Conservation (phyloP, 495 filamentous ascomycete genomes). For the Neurospora tetraspora region DNA sequence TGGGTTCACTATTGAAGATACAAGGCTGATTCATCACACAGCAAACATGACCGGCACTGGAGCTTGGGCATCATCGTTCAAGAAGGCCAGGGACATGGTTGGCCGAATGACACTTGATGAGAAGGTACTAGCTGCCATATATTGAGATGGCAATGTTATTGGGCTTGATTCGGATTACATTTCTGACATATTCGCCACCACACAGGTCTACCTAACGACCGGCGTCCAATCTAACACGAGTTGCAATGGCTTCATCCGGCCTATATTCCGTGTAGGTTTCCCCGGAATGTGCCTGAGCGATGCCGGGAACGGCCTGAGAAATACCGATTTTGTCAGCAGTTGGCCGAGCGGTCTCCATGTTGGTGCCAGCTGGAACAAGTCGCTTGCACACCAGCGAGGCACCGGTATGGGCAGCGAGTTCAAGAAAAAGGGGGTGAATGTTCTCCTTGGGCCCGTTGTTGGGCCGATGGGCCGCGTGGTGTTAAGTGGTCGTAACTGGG, state of each 20-base stretch:
- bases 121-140: slow-evolving; percentile 43
- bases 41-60: slow-evolving; percentile 33
- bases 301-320: slow-evolving; percentile 51
- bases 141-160: not conserved
- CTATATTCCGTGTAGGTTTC: slow-evolving; percentile 47
- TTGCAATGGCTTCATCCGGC: slow-evolving; percentile 43
- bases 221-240: slow-evolving; percentile 33
- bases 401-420: slow-evolving; percentile 48
- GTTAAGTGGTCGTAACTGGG: slow-evolving; percentile 49
- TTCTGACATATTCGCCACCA: slow-evolving; percentile 17
- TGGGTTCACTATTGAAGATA: not conserved
- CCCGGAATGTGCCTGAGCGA: slow-evolving; percentile 55
- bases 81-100: slow-evolving; percentile 45
- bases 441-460: slow-evolving; percentile 56
- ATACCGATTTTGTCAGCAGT: slow-evolving; percentile 49
- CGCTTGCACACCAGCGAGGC: slow-evolving; percentile 39
- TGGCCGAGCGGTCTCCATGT: slow-evolving; percentile 49
- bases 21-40: slow-evolving; percentile 30
- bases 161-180: not conserved
- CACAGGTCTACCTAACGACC: slow-evolving; percentile 42
- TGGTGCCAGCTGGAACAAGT: slow-evolving; percentile 48
- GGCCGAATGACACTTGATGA: slow-evolving; percentile 48
- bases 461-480: slow-evolving; percentile 45
- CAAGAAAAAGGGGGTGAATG: slow-evolving; percentile 52
- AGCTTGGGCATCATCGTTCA: slow-evolving; percentile 39